Conservation (phyloP, 2,329 filamentous ascomycete genomes). For the Curvularia hawaiiensis region DNA sequence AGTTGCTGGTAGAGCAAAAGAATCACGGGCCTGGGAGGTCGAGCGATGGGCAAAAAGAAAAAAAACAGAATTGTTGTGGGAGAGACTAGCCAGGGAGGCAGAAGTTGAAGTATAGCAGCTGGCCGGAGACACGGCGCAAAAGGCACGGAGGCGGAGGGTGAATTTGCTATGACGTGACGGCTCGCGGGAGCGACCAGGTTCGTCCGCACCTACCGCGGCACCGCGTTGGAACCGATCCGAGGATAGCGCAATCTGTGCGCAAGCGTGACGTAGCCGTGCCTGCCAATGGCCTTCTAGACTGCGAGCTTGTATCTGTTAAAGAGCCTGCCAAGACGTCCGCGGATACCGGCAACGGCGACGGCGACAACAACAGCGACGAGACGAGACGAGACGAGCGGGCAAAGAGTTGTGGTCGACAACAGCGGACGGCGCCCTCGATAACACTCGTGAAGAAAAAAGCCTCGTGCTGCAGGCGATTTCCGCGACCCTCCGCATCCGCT, state of each 20-base stretch:
- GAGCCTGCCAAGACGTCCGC: not conserved
- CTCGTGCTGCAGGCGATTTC: not conserved
- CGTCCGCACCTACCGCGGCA: conserved; percentile 8
- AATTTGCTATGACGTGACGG: conserved; percentile 15
- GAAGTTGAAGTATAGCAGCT: conserved; percentile 10
- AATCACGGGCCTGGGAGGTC: not conserved
- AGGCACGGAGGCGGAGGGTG: conserved; percentile 3
- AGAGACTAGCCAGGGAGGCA: not conserved
- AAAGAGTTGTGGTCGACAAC: not conserved
- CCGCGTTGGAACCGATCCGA: conserved; percentile 1
- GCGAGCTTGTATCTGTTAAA: not conserved
- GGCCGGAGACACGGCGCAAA: not conserved
- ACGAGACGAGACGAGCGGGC: not conserved
- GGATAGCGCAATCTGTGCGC: conserved; percentile 8
- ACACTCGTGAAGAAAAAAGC: not conserved
- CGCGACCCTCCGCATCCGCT: conserved; percentile 5
- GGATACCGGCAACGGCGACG: not conserved
- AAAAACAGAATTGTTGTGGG: not conserved
- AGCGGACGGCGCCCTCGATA: not conserved
- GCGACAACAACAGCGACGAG: too few relatives aligned
- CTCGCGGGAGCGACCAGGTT: not conserved
- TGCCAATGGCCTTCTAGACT: conserved; percentile 8
- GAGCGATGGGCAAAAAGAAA: not conserved
- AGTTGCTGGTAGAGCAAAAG: conserved; percentile 11
- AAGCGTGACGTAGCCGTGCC: conserved; percentile 11